Conservation (phyloP, 495 filamentous ascomycete genomes). For the Lophium mytilinum region DNA sequence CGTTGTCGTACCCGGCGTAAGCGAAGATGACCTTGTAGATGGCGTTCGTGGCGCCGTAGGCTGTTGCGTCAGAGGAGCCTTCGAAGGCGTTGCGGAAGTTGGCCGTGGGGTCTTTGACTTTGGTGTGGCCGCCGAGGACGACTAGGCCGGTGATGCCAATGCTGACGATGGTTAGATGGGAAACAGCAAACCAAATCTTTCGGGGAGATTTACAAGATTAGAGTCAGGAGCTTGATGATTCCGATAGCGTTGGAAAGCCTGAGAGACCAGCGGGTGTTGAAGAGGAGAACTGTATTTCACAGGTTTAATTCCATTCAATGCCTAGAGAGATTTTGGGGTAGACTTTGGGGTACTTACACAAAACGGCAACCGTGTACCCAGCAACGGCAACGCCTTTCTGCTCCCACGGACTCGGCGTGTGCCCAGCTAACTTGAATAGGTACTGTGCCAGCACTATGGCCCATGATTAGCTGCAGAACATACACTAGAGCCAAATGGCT, state of each 20-base stretch:
- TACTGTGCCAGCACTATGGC: slow-evolving; percentile 45
- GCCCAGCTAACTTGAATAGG: slow-evolving; percentile 43
- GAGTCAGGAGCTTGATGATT: slow-evolving; percentile 47
- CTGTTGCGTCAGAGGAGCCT: slow-evolving; percentile 35
- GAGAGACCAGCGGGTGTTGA: slow-evolving; percentile 48
- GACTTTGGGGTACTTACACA: not conserved
- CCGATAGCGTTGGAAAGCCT: slow-evolving; percentile 49
- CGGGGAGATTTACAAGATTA: slow-evolving; percentile 35
- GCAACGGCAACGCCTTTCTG: slow-evolving; percentile 56
- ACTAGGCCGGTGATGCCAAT: slow-evolving; percentile 53
- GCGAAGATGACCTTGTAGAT: slow-evolving; percentile 57
- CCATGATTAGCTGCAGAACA: too few relatives aligned
- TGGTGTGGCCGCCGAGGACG: slow-evolving; percentile 50
- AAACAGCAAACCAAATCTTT: too few relatives aligned
- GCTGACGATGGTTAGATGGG: not conserved
- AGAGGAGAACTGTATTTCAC: slow-evolving; percentile 34
- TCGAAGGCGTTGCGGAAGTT: slow-evolving; percentile 54
- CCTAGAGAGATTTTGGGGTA: not conserved
- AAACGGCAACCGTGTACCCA: slow-evolving; percentile 44
- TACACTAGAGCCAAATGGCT: too few relatives aligned
- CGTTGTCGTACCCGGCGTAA: slow-evolving; percentile 54
- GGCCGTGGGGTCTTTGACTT: slow-evolving; percentile 45
- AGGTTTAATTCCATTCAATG: not conserved
- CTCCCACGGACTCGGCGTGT: slow-evolving; percentile 46
- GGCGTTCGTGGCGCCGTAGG: slow-evolving; percentile 46